Conservation (phyloP, 257 asterid genomes). For the Ilex aquifolium region DNA sequence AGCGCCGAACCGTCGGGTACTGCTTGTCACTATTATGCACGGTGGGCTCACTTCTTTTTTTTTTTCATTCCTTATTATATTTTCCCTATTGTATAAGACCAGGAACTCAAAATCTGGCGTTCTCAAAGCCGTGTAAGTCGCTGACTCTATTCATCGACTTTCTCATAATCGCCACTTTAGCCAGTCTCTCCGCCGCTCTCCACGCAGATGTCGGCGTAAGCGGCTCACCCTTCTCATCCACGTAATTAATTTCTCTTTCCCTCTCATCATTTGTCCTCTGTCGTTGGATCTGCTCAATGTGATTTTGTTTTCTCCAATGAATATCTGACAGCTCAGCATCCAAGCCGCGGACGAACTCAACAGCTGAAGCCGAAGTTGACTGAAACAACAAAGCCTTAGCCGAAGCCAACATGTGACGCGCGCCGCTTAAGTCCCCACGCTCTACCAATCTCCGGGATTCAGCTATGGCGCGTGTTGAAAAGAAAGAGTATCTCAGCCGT, state of each 20-base stretch:
- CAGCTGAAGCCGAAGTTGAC: conserved; percentile 54
- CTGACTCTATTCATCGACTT: conserved; percentile 92
- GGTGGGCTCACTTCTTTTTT: conserved; percentile 8
- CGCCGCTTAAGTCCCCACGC: conserved; percentile 56
- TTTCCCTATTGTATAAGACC: conserved; percentile 17
- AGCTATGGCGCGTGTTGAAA: conserved; percentile 84
- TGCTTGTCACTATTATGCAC: conserved; percentile 13
- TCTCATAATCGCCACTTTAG: conserved; percentile 96
- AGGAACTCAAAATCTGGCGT: conserved; percentile 74
- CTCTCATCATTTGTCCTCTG: conserved; percentile 27
- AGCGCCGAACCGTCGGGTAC: conserved; percentile 41
- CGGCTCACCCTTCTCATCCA: conserved; percentile 64
- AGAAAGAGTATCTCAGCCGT: conserved; percentile 58
- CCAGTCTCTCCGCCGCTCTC: conserved; percentile 97
- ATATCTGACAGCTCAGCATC: conserved; percentile 74
- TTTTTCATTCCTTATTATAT: conserved; percentile 10
- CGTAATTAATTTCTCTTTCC: conserved; percentile 1
- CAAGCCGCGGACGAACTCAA: conserved; percentile 63
- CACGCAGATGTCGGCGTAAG: conserved; percentile 98
- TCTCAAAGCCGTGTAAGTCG: conserved; percentile 94
- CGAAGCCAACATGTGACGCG: conserved; percentile 67
- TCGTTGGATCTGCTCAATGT: conserved; percentile 14
- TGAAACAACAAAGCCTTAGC: conserved; percentile 69
- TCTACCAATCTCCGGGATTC: conserved; percentile 60
- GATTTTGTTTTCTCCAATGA: conserved; percentile 38